Base-by-base conservation (phyloP, 805 yeast genomes). In the Candida tibetensis region DNA sequence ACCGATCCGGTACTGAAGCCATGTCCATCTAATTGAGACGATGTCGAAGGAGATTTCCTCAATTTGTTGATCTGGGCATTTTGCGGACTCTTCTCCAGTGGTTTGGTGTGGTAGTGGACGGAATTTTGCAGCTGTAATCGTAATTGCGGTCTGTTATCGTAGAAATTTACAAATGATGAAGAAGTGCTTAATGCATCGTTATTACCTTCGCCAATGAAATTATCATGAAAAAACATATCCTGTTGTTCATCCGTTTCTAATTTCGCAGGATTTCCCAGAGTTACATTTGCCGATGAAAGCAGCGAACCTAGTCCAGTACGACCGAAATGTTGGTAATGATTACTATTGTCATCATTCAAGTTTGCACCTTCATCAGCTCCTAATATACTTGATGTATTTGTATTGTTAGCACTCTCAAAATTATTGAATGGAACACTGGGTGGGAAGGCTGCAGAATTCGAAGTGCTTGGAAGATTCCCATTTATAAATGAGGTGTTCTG, bases 401-500 rank as follows among this genome's bases (percentile, higher is more conserved):
- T 18, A 16, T 30, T 25, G 10, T 15, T 31, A 27, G 23, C 19
- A 5, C 19, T 32, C 16, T 37, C 40, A n/a, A n/a, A 39, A 12
- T 14, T 28, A 4, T 28, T 32, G 28, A 25, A 36, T 16, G 41
- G 29, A 2, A 14, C 36, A 22, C 43, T 40, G 7, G 50, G 50
- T 1, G 50, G 50, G 14, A 41, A 46, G 18, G 50, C 50, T 2
- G 47, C 42, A 16, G 47, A 44, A 30, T 44, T 46, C n/a, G 45
- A 23, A 2, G 43, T 32, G 23, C 39, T 46, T 3, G 50, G 50
- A 12, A 46, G 31, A 30, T 40, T 41, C 7, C 49, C 49, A 21
- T 30, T 30, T 21, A 37, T 37, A 13, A 37, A 30, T 12, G 47
- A 28, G 8, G 44, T 36, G 29, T 39, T 41, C 30, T 44, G 39